Base-by-base conservation (phyloP, 1,284 basidiomycete genomes). In the Trametes hirsuta region DNA sequence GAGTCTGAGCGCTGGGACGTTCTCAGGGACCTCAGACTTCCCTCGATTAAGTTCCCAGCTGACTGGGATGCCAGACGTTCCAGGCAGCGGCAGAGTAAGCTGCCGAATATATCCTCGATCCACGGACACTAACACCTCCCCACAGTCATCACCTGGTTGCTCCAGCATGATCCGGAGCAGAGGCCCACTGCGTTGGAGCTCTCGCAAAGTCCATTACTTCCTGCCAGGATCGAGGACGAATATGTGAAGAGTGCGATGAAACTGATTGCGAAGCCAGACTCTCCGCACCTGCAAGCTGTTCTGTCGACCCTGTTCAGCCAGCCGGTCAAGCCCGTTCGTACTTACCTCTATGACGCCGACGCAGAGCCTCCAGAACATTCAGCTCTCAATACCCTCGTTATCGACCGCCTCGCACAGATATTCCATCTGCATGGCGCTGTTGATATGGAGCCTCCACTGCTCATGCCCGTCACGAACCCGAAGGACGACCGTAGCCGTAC, bases 361-460 rank as follows among this genome's bases (percentile, higher is more conserved):
- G 79, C 83, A 3, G 86, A 91, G 49, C 75, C 82, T 10, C 86
- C 88, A 0, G 90, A 93, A 64, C 88, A 95, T 69, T 82, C 88
- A 1, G 81, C 87, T 1, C 74, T 94, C 47, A 90, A 92, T 58
- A 84, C 87, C 36, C 87, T 91, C 2, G 92, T 97, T 3, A 82
- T 89, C 62, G 90, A 94, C 57, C 85, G 87, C 22, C 78, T 97
- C 3, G 81, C 85, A 2, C 78, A 86, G 6, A 85, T 96, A 12
- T 95, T 97, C 72, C 85, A 88, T 47, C 79, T 96, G 2, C 95
- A 96, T 68, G 96, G 96, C 6, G 95, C 96, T 0, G 86, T 97
- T 2, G 88, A 95, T 66, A 86, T 90, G 72, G 89, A 93, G 64
- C 88, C 94, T 0, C 91, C 94, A 0, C 76, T 97, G 14, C 78